Percentiles rank a stretch among this genome's conserved stretches.
Conservation (phyloP, 768 basidiomycete species). For the Phylloporus arenicola region DNA sequence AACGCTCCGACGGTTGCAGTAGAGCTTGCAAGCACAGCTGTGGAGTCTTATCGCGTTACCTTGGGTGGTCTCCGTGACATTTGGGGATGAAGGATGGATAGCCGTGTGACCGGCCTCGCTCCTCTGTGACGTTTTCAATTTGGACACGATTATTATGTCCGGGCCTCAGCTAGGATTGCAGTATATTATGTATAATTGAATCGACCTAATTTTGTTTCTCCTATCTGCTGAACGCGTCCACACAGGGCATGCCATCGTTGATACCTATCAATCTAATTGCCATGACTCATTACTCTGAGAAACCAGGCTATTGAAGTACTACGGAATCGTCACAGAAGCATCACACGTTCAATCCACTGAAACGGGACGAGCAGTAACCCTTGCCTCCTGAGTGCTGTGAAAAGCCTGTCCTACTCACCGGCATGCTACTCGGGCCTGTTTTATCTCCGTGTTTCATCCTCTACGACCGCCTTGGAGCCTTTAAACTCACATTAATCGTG, state of each 20-base stretch:
- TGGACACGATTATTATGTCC: not conserved
- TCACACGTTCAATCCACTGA: not conserved
- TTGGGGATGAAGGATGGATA: not conserved
- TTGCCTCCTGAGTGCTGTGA: too few species aligned
- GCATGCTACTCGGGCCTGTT: too few species aligned
- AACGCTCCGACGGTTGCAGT: not conserved
- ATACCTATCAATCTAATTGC: not conserved
- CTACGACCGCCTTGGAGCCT: not conserved
- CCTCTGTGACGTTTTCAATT: not conserved
- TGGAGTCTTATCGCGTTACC: not conserved
- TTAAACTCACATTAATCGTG: not conserved
- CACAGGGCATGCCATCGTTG: not conserved
- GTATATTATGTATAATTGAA: too few species aligned
- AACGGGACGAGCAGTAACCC: not conserved
- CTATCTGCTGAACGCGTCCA: not conserved
- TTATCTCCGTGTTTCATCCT: not conserved
- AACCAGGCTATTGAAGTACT: not conserved
- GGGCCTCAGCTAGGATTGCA: not conserved
- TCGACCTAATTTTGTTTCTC: not conserved
- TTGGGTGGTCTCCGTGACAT: not conserved
- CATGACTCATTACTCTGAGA: not conserved
- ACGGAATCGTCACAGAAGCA: not conserved
- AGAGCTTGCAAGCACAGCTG: not conserved
- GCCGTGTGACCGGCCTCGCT: not conserved
- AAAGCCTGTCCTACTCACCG: not conserved